Conservation (phyloP, 495 filamentous ascomycete genomes). For the Penicillium soppii region DNA sequence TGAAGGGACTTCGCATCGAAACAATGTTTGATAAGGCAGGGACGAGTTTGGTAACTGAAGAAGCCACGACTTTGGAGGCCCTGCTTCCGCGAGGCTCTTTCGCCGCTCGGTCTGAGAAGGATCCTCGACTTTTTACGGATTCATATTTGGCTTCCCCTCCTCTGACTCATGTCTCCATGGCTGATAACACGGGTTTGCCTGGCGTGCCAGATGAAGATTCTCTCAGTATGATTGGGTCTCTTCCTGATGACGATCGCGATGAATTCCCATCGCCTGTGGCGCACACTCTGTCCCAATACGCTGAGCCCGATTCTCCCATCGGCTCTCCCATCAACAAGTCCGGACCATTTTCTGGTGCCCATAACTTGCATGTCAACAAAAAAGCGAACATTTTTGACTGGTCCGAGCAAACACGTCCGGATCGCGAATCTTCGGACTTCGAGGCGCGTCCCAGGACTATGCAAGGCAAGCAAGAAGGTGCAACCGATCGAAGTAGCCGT, state of each 20-base stretch:
- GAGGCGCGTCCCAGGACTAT: slow-evolving; percentile 79
- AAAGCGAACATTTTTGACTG: slow-evolving; percentile 74
- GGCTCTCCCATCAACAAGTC: neutral
- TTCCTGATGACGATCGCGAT: slow-evolving; percentile 28
- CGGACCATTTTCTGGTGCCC: slow-evolving; percentile 7
- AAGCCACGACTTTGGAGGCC: slow-evolving; percentile 57
- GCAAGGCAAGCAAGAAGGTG: slow-evolving; percentile 77
- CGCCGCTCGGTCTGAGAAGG: slow-evolving; percentile 24
- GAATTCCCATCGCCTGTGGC: slow-evolving; percentile 1
- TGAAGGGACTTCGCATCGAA: slow-evolving; percentile 65
- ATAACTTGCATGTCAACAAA: slow-evolving; percentile 16
- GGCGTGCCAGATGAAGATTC: slow-evolving; percentile 30
- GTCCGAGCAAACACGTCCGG: slow-evolving; percentile 67
- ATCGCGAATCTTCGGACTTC: slow-evolving; percentile 47
- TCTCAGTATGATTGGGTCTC: slow-evolving; percentile 31
- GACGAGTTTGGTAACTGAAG: slow-evolving; percentile 52
- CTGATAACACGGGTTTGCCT: slow-evolving; percentile 20
- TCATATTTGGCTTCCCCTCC: slow-evolving; percentile 55
- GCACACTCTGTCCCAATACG: slow-evolving; percentile 2
- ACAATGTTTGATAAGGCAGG: slow-evolving; percentile 85
- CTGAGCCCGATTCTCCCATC: neutral
- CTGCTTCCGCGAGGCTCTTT: slow-evolving; percentile 47
- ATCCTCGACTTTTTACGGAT: slow-evolving; percentile 22
- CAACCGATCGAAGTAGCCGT: slow-evolving; percentile 70
- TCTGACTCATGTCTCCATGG: slow-evolving; percentile 27